Percentiles rank a stretch among this genome's conserved stretches.
phyloP scores from a whole-genome alignment of 2,329 filamentous ascomycete species.

The Mariannaea elegans region DNA sequence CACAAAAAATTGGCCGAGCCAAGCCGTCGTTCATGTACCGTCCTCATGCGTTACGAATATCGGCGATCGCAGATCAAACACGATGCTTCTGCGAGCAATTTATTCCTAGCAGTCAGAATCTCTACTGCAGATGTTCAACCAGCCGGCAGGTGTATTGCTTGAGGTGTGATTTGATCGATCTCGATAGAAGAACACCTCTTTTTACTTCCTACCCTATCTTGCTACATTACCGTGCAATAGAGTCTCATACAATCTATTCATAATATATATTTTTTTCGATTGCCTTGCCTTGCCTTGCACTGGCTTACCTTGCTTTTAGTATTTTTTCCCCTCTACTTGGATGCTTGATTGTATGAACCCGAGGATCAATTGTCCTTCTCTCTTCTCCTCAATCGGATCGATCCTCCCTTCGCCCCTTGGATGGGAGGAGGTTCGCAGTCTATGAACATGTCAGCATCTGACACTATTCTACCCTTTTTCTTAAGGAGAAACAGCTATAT shows the following conservation, averaged over 20 bases:
- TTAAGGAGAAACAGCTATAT: not conserved
- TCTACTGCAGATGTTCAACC: not conserved
- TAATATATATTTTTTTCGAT: not conserved
- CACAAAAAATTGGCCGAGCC: not conserved
- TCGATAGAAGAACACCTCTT: not conserved
- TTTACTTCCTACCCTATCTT: not conserved
- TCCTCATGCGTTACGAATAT: not conserved
- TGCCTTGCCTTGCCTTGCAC: constrained; percentile 8
- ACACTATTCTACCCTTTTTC: constrained; percentile 9
- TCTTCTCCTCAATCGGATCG: constrained; percentile 1
- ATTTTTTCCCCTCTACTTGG: not conserved
- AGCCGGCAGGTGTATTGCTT: not conserved
- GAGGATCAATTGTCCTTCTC: not conserved
- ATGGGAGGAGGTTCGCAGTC: constrained; percentile 1
- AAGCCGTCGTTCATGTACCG: not conserved
- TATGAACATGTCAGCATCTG: constrained; percentile 5
- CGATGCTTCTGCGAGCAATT: not conserved
- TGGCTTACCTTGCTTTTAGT: constrained; percentile 4
- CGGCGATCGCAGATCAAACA: not conserved
- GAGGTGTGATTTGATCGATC: not conserved
- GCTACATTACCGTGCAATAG: not conserved
- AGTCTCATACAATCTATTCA: not conserved
- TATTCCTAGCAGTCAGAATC: not conserved
- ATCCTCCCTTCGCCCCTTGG: not conserved
- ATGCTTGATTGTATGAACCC: not conserved